A percentile compares a stretch with the other conserved stretches of the same genome.
Conservation (phyloP, 116 monocot genomes). For the Papilionanthe hybrid region DNA sequence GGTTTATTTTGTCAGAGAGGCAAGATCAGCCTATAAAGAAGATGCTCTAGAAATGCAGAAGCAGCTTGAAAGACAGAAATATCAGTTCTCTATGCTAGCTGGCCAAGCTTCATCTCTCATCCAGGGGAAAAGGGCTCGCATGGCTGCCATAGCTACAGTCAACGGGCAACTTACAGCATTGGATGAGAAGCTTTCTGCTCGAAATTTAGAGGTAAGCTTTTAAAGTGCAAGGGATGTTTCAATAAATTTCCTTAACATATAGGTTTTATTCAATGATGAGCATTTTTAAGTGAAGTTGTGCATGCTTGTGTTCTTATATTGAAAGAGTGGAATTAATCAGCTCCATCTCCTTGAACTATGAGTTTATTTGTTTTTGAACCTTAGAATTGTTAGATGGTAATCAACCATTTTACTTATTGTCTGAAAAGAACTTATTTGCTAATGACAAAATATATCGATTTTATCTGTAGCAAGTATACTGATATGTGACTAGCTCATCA, state of each 20-base stretch:
- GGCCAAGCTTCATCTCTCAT: conserved; percentile 76
- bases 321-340: background rate
- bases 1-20: conserved; percentile 47
- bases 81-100: conserved; percentile 76
- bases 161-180: conserved; percentile 54
- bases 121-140: conserved; percentile 78
- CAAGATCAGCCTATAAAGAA: conserved; percentile 74
- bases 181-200: conserved; percentile 70
- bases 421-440: too few species aligned
- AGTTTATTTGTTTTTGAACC: background rate
- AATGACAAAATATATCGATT: too few species aligned
- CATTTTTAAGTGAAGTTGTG: background rate
- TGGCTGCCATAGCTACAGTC: conserved; percentile 61
- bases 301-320: background rate
- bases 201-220: conserved; percentile 70
- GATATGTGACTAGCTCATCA: too few species aligned
- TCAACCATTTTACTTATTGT: background rate
- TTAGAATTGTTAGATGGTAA: background rate
- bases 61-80: conserved; percentile 67
- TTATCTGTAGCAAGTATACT: too few species aligned
- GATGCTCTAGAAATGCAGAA: conserved; percentile 85
- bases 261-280: background rate
- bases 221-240: background rate
- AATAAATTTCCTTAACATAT: background rate
- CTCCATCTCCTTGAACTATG: background rate